Conservation (phyloP, 176 grass and related monocot genomes). For the Aegilops umbellulata region DNA sequence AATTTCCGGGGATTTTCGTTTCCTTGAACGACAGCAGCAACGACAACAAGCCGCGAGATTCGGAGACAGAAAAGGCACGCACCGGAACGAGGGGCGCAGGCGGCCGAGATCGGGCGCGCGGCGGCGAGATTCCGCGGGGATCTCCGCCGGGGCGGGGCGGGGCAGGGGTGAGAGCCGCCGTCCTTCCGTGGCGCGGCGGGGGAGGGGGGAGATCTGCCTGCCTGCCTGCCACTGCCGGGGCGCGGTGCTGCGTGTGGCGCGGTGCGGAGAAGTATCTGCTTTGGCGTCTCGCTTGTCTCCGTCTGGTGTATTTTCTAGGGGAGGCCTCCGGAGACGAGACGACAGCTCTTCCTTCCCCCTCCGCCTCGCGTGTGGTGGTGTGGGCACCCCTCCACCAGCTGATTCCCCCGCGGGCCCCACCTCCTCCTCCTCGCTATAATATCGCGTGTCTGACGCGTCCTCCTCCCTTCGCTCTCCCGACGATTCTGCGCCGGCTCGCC, state of each 20-base stretch:
- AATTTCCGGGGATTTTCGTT: not conserved
- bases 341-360: not conserved
- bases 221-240: not conserved
- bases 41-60: not conserved
- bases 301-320: not conserved
- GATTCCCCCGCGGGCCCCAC: not conserved
- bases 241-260: not conserved
- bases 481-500: not conserved
- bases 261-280: not conserved
- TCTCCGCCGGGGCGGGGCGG: not conserved
- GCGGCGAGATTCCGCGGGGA: not conserved
- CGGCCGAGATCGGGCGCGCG: constrained; percentile 14
- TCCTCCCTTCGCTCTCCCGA: not conserved
- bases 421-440: not conserved
- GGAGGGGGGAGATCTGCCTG: not conserved
- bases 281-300: not conserved
- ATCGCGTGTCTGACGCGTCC: not conserved
- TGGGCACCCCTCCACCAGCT: not conserved
- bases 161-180: not conserved
- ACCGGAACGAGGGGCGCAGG: not conserved
- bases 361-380: not conserved
- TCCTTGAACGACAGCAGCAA: not conserved
- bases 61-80: not conserved
- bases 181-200: constrained; percentile 16
- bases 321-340: not conserved